Conservation (phyloP, 148 eudicot species). For the Drosera capensis region DNA sequence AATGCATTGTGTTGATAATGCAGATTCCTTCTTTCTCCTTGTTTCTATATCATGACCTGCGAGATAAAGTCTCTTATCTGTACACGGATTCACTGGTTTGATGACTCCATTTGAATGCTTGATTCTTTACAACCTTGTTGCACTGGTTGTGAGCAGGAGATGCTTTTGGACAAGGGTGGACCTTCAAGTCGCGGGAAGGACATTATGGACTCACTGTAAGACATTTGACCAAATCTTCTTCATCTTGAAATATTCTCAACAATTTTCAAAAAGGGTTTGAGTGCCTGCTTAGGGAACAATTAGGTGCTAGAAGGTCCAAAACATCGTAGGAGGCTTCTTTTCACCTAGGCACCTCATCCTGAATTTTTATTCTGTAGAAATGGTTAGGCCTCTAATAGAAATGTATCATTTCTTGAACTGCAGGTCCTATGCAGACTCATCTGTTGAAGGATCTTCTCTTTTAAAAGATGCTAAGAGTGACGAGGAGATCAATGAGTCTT, state of each 20-base stretch:
- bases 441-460: slow-evolving; percentile 25
- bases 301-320: too few relatives aligned
- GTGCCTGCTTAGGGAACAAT: too few relatives aligned
- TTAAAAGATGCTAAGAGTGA: slow-evolving; percentile 21
- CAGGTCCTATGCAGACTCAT: slow-evolving; percentile 40
- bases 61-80: neutral
- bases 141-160: slow-evolving; percentile 31
- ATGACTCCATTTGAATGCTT: neutral
- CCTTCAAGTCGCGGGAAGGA: slow-evolving; percentile 33
- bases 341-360: too few relatives aligned
- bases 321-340: too few relatives aligned
- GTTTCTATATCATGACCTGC: neutral
- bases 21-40: neutral
- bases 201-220: slow-evolving; percentile 35
- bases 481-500: slow-evolving; percentile 23
- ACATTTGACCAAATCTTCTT: neutral
- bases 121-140: neutral
- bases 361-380: too few relatives aligned
- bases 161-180: slow-evolving; percentile 54
- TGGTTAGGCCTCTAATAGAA: too few relatives aligned
- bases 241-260: too few relatives aligned
- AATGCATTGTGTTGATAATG: neutral
- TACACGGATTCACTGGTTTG: neutral
- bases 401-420: slow-evolving; percentile 9
- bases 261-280: too few relatives aligned